Percentiles rank a stretch among this genome's conserved stretches.
Conservation (phyloP, 345 rosid genomes). For the Mallotus nudiflorus region DNA sequence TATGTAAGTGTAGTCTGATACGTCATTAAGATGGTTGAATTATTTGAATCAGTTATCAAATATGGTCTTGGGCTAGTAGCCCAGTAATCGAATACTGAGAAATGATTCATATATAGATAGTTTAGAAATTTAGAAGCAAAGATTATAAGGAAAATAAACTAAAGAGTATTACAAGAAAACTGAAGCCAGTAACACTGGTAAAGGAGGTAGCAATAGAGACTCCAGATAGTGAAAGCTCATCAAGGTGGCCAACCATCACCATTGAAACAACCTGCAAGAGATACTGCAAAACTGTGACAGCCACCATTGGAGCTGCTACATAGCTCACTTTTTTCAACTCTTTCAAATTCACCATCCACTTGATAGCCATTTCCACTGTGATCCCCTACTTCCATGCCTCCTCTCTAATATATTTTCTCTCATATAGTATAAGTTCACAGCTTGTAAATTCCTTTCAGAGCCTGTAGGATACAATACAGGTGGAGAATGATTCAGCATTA, state of each 20-base stretch:
- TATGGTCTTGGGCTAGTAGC: too few species aligned
- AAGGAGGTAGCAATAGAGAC: constrained; percentile 27
- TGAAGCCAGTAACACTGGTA: constrained; percentile 26
- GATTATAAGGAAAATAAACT: not conserved
- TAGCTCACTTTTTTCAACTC: constrained; percentile 23
- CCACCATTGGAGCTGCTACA: constrained; percentile 27
- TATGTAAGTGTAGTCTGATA: too few species aligned
- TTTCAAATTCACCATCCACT: constrained; percentile 15
- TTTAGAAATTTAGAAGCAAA: not conserved
- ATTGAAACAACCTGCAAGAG: constrained; percentile 23
- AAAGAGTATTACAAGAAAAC: constrained; percentile 18
- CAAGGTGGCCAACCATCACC: constrained; percentile 32
- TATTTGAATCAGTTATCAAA: too few species aligned
- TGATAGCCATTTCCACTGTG: not conserved
- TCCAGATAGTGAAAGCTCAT: constrained; percentile 26
- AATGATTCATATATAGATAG: too few species aligned
- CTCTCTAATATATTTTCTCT: too few species aligned
- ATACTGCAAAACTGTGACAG: constrained; percentile 18
- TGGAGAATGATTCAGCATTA: not conserved
- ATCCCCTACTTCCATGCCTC: too few species aligned
- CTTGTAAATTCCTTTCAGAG: too few species aligned
- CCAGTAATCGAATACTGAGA: too few species aligned
- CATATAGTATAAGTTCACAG: too few species aligned
- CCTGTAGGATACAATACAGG: too few species aligned
- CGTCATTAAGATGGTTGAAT: too few species aligned